phyloP scores from a whole-genome alignment of 441 rosid genomes.

The Gossypium gossypioides region DNA sequence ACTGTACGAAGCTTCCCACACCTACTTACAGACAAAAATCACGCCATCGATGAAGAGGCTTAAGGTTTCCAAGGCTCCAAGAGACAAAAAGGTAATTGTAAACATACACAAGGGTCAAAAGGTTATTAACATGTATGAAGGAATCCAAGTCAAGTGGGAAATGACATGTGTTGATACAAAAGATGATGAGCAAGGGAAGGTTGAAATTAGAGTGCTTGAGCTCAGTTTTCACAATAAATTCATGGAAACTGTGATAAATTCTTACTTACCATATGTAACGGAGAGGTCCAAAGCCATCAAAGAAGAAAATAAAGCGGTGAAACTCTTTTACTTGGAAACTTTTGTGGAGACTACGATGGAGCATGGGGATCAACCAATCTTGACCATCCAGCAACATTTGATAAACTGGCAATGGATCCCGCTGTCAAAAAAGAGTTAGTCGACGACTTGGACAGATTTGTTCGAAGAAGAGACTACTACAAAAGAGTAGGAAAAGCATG shows the following conservation, averaged over 20 bases:
- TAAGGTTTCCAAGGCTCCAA: not conserved
- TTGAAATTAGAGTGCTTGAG: not conserved
- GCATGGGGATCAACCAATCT: slow-evolving; percentile 22
- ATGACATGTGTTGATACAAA: not conserved
- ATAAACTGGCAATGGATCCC: slow-evolving; percentile 26
- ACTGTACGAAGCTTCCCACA: slow-evolving; percentile 9
- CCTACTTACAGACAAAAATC: slow-evolving; percentile 16
- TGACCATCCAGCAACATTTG: slow-evolving; percentile 32
- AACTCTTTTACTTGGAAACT: not conserved
- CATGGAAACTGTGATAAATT: slow-evolving; percentile 9
- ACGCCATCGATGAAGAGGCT: not conserved
- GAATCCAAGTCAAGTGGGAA: not conserved
- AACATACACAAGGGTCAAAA: not conserved
- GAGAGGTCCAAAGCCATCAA: slow-evolving; percentile 20
- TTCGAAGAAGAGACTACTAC: slow-evolving; percentile 22
- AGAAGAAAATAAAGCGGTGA: slow-evolving; percentile 16
- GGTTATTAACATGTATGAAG: not conserved
- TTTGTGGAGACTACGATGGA: not conserved
- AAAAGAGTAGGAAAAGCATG: slow-evolving; percentile 26
- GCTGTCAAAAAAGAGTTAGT: slow-evolving; percentile 17
- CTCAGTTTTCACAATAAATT: slow-evolving; percentile 17
- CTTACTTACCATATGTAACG: slow-evolving; percentile 14
- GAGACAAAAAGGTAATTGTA: not conserved
- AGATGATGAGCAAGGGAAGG: not conserved
- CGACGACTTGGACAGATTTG: slow-evolving; percentile 28